phyloP scores from a whole-genome alignment of 768 basidiomycete species.

The Kwoniella dendrophila region DNA sequence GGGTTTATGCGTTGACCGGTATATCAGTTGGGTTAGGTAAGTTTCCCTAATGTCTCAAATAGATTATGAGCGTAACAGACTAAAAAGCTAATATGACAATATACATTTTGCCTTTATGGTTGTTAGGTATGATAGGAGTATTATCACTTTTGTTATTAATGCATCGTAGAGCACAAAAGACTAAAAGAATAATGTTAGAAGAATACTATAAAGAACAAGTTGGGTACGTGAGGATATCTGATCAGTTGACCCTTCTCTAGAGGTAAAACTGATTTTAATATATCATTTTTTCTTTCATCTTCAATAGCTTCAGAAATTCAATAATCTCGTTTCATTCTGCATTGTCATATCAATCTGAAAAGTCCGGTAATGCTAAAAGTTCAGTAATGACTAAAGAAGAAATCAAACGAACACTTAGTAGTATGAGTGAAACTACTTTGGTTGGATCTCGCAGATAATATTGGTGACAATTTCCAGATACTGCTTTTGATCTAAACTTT shows the following conservation, averaged over 20 bases:
- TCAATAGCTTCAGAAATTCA: conserved; percentile 31
- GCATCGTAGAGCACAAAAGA: conserved; percentile 21
- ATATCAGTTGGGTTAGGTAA: conserved; percentile 22
- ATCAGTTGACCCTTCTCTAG: not conserved
- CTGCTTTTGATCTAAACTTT: too few relatives aligned
- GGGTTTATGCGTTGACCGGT: conserved; percentile 26
- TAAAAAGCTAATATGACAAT: too few relatives aligned
- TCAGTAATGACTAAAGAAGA: not conserved
- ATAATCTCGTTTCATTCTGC: conserved; percentile 37
- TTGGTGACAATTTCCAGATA: too few relatives aligned
- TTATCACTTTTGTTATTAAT: conserved; percentile 23
- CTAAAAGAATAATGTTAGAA: conserved; percentile 24
- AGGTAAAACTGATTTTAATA: not conserved
- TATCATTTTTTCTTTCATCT: not conserved
- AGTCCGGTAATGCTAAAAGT: not conserved
- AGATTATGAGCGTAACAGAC: not conserved
- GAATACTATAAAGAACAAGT: conserved; percentile 35
- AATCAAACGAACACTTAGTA: conserved; percentile 8
- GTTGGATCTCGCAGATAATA: conserved; percentile 4
- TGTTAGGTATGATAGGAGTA: conserved; percentile 26
- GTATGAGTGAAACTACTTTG: conserved; percentile 20
- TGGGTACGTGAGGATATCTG: conserved; percentile 13
- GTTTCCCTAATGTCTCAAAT: not conserved
- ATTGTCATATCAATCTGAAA: conserved; percentile 3
- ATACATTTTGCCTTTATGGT: not conserved